Base-by-base conservation (phyloP, 2,329 filamentous ascomycete species). In the Clonostachys byssicola region DNA sequence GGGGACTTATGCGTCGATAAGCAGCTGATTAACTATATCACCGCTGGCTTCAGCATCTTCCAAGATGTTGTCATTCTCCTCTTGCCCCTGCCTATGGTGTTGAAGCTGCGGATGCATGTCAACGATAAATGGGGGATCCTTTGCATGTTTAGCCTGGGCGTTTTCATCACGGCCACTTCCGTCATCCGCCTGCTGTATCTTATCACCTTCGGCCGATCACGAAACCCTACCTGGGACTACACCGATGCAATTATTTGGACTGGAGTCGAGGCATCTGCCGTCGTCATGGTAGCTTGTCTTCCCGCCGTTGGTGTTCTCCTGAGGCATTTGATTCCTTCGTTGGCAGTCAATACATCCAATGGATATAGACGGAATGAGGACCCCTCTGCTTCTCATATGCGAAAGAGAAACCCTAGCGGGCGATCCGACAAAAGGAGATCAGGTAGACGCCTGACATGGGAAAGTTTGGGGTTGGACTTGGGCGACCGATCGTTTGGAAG, bases 81-180 rank as follows among this genome's bases (percentile, higher is more conserved):
- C 3, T 55, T 78, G 5, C 66, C 75, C 0, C 53, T 77, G 12
- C 68, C 70, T 4, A 65, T 65, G 40, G 49, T 77, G 6, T 51
- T 61, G 4, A 54, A 64, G 3, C 61, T 76, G 10, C 59, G 66
- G 10, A 50, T 74, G 12, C 62, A 62, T 13, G 57, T 58, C 16
- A 64, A 67, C 39, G 72, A 73, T 52, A 77, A 73, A 57, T 40
- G 69, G 2, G 67, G 67, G 33, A 62, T 77, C 4, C 59, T 60
- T 2, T 42, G 68, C n/a, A 71, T 78, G 58, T 64, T 78, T 44
- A 67, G 64, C 13, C 59, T 78, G 12, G 68, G 74, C 33, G 52
- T 67, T 14, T 69, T 75, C 44, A 64, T 65, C 13, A 54, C 70
- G 5, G 62, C 57, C 5, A 63, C 66, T 13, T 61, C 66, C 39